A percentile compares a stretch with the other conserved stretches of the same genome.
phyloP scores from a whole-genome alignment of 2,329 filamentous ascomycete species.

The Colletotrichum sp. region DNA sequence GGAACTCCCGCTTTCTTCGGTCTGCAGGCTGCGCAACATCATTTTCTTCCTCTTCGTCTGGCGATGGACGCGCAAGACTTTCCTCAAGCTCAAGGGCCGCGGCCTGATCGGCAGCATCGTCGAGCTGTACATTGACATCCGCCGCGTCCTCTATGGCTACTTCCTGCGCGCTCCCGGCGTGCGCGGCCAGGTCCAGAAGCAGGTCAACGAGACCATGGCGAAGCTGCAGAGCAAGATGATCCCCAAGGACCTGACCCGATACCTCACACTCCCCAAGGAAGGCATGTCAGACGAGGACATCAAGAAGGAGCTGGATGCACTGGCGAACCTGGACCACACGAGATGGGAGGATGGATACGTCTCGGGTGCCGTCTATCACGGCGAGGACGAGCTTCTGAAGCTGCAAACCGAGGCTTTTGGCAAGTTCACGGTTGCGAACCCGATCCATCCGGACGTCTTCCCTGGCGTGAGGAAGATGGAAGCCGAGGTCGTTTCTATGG shows the following conservation, averaged over 20 bases:
- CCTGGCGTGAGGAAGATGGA: conserved; percentile 99
- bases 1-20: not conserved
- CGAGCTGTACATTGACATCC: conserved; percentile 75
- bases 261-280: conserved; percentile 79
- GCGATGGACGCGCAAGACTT: conserved; percentile 79
- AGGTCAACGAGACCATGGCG: conserved; percentile 79
- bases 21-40: conserved; percentile 76
- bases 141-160: conserved; percentile 79
- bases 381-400: conserved; percentile 79
- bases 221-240: conserved; percentile 88
- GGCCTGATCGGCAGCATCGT: conserved; percentile 80
- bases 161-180: conserved; percentile 90
- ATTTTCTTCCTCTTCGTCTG: conserved; percentile 89
- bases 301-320: conserved; percentile 76
- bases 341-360: conserved; percentile 96
- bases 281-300: conserved; percentile 84
- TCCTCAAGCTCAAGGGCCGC: conserved; percentile 87
- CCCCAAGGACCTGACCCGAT: conserved; percentile 72
- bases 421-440: conserved; percentile 93
- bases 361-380: conserved; percentile 95
- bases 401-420: conserved; percentile 93
- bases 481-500: conserved; percentile 96
- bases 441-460: conserved; percentile 97
- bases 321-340: conserved; percentile 90
- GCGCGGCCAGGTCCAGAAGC: conserved; percentile 81